Evolutionary conservation across 1,139 yeast genomes (phyloP).

Genomic region (Candida pseudoviswanathii): DNA sequence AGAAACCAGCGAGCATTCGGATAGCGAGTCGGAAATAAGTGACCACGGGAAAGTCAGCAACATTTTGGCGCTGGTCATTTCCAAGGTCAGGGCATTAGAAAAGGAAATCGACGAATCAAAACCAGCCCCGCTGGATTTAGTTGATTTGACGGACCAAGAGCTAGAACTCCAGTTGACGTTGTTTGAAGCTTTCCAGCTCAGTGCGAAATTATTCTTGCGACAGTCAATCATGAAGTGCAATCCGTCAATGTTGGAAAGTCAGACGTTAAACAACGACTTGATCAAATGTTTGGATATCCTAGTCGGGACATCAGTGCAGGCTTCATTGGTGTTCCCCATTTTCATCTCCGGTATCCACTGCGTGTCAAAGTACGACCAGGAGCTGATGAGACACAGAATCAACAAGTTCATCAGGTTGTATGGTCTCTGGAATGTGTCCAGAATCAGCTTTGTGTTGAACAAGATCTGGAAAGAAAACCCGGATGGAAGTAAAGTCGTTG

Average conservation of each 20-base stretch:
- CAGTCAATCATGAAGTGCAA: constrained; percentile 64
- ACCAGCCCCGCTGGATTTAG: constrained; percentile 57
- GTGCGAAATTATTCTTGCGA: constrained; percentile 67
- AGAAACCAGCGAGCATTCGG: constrained; percentile 12
- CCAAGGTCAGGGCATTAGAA: constrained; percentile 51
- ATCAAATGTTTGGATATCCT: constrained; percentile 61
- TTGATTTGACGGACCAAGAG: constrained; percentile 52
- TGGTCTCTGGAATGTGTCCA: constrained; percentile 65
- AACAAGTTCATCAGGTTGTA: constrained; percentile 60
- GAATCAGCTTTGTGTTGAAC: constrained; percentile 61
- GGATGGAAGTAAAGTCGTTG: constrained; percentile 42
- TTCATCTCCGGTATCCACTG: constrained; percentile 78
- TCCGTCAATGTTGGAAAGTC: constrained; percentile 67
- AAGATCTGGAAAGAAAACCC: constrained; percentile 49
- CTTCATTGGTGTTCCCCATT: constrained; percentile 72
- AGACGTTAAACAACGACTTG: constrained; percentile 56
- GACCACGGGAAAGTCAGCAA: constrained; percentile 28
- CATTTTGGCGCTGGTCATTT: constrained; percentile 27
- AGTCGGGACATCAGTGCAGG: constrained; percentile 68
- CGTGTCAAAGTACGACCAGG: constrained; percentile 51
- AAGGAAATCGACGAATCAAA: constrained; percentile 49
- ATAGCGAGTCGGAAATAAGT: constrained; percentile 25
- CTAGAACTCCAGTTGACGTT: constrained; percentile 67
- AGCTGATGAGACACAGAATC: constrained; percentile 53
- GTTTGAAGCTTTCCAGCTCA: constrained; percentile 71